Evolutionary conservation across 345 rosid genomes (phyloP).

Genomic region (Hypericum androsaemum): DNA sequence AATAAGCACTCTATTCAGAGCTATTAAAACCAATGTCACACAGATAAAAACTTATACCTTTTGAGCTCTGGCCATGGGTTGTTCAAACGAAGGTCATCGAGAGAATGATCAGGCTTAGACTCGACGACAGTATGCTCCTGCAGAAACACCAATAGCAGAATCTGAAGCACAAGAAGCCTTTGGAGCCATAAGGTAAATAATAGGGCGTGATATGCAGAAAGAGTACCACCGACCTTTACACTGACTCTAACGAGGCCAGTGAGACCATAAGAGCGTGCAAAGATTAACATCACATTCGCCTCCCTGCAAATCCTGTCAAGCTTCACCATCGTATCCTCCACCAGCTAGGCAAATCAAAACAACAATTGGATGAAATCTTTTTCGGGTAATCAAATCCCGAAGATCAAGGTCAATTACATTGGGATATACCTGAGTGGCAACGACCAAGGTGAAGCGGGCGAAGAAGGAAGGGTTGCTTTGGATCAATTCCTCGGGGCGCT

Average conservation of each 20-base stretch:
- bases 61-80: slow-evolving; percentile 90
- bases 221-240: slow-evolving; percentile 49
- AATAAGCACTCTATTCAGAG: no score
- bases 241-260: slow-evolving; percentile 78
- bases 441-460: slow-evolving; percentile 75
- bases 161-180: slow-evolving; percentile 2
- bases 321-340: slow-evolving; percentile 72
- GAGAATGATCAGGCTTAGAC: slow-evolving; percentile 95
- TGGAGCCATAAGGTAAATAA: background rate
- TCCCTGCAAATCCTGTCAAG: slow-evolving; percentile 83
- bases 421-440: slow-evolving; percentile 76
- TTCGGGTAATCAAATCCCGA: background rate
- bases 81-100: slow-evolving; percentile 90
- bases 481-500: slow-evolving; percentile 63
- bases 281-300: slow-evolving; percentile 72
- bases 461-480: slow-evolving; percentile 67
- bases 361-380: background rate
- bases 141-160: background rate
- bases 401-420: background rate
- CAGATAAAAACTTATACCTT: slow-evolving; percentile 24
- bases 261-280: slow-evolving; percentile 95
- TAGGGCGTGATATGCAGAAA: background rate
- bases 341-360: slow-evolving; percentile 34
- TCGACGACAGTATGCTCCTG: slow-evolving; percentile 90
- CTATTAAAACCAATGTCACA: no score